Evolutionary conservation across 352 stramenopile genomes (phyloP).

Genomic region (Phytophthora tentaculata): DNA sequence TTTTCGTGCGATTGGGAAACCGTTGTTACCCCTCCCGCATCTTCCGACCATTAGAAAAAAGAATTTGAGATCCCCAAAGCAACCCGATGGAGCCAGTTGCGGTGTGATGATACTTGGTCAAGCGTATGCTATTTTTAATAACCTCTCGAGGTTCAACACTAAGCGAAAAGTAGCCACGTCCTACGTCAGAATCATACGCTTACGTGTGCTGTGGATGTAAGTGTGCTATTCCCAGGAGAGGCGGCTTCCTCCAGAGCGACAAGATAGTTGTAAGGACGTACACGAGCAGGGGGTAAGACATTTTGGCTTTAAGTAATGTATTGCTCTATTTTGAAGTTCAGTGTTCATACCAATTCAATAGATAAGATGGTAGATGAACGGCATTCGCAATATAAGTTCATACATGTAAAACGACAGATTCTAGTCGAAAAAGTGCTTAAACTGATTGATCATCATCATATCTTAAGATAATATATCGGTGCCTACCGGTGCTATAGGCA

Average conservation of each 20-base stretch:
- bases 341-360: too few relatives aligned
- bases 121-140: not conserved
- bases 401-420: too few relatives aligned
- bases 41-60: not conserved
- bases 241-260: not conserved
- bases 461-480: too few relatives aligned
- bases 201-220: not conserved
- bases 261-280: not conserved
- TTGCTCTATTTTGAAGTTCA: too few relatives aligned
- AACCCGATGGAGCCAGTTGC: not conserved
- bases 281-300: not conserved
- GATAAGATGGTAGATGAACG: too few relatives aligned
- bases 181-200: not conserved
- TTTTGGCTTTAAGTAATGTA: not conserved
- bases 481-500: too few relatives aligned
- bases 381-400: too few relatives aligned
- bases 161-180: not conserved
- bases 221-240: not conserved
- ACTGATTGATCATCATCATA: too few relatives aligned
- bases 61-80: not conserved
- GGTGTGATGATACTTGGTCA: not conserved
- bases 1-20: not conserved
- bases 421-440: too few relatives aligned
- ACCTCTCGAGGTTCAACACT: not conserved
- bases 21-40: not conserved